These are phyloP conservation scores for Leucaena leucocephala DNA, from an alignment of 306 rosid species.

Conservation along the genomic window DNA sequence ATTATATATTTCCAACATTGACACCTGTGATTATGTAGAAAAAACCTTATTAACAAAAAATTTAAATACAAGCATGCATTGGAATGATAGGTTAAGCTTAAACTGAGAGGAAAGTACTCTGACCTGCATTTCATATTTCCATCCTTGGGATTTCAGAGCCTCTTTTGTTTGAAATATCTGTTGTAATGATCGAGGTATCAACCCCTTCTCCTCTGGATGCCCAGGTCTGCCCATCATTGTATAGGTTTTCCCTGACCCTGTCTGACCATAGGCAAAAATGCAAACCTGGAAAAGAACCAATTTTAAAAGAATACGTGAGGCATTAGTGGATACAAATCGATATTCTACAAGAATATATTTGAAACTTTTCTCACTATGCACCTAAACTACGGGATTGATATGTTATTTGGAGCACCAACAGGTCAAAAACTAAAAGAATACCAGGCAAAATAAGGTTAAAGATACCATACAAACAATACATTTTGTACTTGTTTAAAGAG, in stretches of 20 bases:
- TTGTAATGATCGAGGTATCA: constrained; percentile 92
- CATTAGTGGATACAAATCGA: neutral
- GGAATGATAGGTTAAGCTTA: constrained; percentile 2
- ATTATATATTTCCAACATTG: constrained; percentile 97
- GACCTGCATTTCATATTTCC: constrained; percentile 99
- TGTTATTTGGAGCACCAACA: neutral
- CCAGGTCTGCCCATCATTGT: constrained; percentile 99
- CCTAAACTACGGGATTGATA: constrained; percentile 10
- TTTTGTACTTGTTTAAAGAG: neutral
- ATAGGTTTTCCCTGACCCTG: constrained; percentile 97
- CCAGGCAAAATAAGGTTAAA: neutral
- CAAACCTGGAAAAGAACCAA: constrained; percentile 70
- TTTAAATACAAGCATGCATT: neutral
- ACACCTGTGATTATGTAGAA: constrained; percentile 53
- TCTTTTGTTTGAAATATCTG: constrained; percentile 85
- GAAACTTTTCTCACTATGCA: neutral
- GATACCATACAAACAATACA: neutral
- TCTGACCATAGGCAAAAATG: constrained; percentile 97
- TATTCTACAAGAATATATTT: constrained; percentile 5
- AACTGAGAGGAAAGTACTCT: constrained; percentile 30
- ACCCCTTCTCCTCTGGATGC: constrained; percentile 72
- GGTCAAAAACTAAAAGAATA: constrained; percentile 13
- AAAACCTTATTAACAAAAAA: constrained; percentile 17
- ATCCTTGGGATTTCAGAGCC: constrained; percentile 83
- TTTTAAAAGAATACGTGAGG: constrained; percentile 8